A percentile compares a stretch with the other conserved stretches of the same genome.
These are phyloP conservation scores for Penicillium sp. DNA, from an alignment of 2,329 filamentous ascomycete species.

Conservation along the genomic window DNA sequence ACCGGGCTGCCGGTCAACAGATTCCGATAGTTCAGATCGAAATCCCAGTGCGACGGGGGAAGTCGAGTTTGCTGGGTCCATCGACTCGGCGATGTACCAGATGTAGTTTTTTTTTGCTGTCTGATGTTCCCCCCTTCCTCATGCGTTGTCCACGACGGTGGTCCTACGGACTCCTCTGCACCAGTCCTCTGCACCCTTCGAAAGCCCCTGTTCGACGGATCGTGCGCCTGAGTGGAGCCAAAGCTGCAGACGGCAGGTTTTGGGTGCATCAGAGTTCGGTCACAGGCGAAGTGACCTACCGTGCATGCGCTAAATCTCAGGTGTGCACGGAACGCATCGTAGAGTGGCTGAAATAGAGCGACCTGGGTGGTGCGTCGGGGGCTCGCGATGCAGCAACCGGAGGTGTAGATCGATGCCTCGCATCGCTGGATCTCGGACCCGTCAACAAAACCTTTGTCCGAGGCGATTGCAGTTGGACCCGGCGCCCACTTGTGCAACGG, in stretches of 20 bases:
- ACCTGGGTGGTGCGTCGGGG: conserved; percentile 23
- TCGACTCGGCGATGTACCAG: neutral
- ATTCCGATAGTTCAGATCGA: conserved; percentile 31
- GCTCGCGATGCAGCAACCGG: conserved; percentile 20
- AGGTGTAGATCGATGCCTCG: conserved; percentile 27
- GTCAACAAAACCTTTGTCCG: conserved; percentile 20
- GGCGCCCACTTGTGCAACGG: conserved; percentile 1
- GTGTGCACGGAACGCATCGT: conserved; percentile 26
- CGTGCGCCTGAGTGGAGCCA: conserved; percentile 12
- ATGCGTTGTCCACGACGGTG: neutral
- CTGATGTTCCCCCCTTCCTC: neutral
- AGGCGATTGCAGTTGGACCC: conserved; percentile 3
- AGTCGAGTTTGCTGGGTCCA: conserved; percentile 8
- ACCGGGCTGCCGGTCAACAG: conserved; percentile 22
- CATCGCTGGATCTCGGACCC: conserved; percentile 18
- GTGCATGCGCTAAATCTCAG: conserved; percentile 28
- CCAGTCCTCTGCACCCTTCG: neutral
- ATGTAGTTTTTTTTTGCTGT: neutral
- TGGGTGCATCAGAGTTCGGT: conserved; percentile 22
- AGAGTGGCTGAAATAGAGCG: conserved; percentile 28
- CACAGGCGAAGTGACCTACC: conserved; percentile 28
- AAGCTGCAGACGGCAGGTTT: conserved; percentile 10
- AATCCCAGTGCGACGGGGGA: conserved; percentile 22
- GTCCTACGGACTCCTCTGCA: neutral
- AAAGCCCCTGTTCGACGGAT: conserved; percentile 10